A percentile compares a stretch with the other conserved stretches of the same genome.
phyloP scores from a whole-genome alignment of 2,329 filamentous ascomycete species.

The Chrysoporthe puriensis region DNA sequence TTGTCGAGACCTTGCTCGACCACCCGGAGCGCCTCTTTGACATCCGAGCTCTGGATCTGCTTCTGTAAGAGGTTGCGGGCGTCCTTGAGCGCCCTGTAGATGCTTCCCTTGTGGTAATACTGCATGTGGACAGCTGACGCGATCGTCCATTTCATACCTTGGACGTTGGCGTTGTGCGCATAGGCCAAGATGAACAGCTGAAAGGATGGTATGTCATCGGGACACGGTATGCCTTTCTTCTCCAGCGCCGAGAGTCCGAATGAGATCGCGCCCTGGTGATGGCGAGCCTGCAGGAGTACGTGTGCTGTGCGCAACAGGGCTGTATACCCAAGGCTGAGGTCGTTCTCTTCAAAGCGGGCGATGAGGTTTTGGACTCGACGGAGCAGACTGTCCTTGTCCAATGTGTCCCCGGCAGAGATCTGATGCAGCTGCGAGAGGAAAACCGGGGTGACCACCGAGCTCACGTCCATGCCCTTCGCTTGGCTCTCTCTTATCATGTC shows the following conservation, averaged over 20 bases:
- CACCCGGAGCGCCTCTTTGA: constrained; percentile 26
- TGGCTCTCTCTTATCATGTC: constrained; percentile 46
- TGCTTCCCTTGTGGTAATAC: constrained; percentile 31
- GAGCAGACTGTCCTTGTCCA: constrained; percentile 30
- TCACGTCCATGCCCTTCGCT: constrained; percentile 46
- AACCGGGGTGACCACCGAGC: constrained; percentile 44
- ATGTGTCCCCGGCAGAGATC: constrained; percentile 35
- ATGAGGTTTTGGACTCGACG: constrained; percentile 32
- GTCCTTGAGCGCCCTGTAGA: constrained; percentile 31
- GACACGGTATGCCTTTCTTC: constrained; percentile 21
- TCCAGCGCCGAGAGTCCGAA: constrained; percentile 37
- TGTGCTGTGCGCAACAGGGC: constrained; percentile 39
- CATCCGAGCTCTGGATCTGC: constrained; percentile 15
- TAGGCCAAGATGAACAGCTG: constrained; percentile 36
- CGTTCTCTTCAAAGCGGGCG: constrained; percentile 30
- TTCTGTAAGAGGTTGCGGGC: constrained; percentile 32
- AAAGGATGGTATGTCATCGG: constrained; percentile 40
- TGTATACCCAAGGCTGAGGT: constrained; percentile 33
- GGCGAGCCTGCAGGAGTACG: constrained; percentile 34
- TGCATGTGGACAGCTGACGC: constrained; percentile 29
- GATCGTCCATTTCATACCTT: constrained; percentile 33
- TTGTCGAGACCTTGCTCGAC: constrained; percentile 33
- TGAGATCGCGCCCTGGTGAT: constrained; percentile 35
- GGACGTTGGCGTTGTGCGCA: constrained; percentile 34
- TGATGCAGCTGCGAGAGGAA: constrained; percentile 43